Evolutionary conservation across 2,329 filamentous ascomycete species (phyloP).

Genomic region (Orbilia blumenaviensis): DNA sequence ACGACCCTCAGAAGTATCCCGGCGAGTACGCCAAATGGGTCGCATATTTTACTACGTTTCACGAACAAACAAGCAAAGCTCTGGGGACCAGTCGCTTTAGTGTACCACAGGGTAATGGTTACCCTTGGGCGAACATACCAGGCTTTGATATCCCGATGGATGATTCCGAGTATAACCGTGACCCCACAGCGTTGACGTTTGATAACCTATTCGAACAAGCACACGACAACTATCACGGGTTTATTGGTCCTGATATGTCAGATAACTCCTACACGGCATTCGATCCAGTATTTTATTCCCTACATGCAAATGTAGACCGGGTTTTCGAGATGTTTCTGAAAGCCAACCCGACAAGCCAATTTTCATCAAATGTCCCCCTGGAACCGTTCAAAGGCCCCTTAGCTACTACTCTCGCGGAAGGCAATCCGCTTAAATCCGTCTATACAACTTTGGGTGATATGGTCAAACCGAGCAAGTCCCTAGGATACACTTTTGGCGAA

Average conservation of each 20-base stretch:
- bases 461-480: background rate
- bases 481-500: background rate
- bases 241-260: slow-evolving; percentile 34
- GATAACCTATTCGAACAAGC: slow-evolving; percentile 34
- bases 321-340: slow-evolving; percentile 21
- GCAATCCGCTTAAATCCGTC: slow-evolving; percentile 1
- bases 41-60: background rate
- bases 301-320: slow-evolving; percentile 41
- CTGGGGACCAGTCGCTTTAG: background rate
- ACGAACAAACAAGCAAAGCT: background rate
- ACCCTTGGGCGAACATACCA: slow-evolving; percentile 36
- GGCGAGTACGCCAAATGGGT: background rate
- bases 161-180: slow-evolving; percentile 5
- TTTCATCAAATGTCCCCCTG: slow-evolving; percentile 27
- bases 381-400: slow-evolving; percentile 11
- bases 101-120: background rate
- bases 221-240: slow-evolving; percentile 39
- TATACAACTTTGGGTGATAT: slow-evolving; percentile 34
- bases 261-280: slow-evolving; percentile 34
- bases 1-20: slow-evolving; percentile 19
- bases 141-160: background rate
- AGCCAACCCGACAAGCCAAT: background rate
- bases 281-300: slow-evolving; percentile 23
- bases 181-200: slow-evolving; percentile 10
- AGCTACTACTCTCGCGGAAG: background rate